Evolutionary conservation across 192 early-diverging fungal genomes (phyloP), one percentile per base, ranked within the genome.

Genomic region (Coemansia sp.): DNA sequence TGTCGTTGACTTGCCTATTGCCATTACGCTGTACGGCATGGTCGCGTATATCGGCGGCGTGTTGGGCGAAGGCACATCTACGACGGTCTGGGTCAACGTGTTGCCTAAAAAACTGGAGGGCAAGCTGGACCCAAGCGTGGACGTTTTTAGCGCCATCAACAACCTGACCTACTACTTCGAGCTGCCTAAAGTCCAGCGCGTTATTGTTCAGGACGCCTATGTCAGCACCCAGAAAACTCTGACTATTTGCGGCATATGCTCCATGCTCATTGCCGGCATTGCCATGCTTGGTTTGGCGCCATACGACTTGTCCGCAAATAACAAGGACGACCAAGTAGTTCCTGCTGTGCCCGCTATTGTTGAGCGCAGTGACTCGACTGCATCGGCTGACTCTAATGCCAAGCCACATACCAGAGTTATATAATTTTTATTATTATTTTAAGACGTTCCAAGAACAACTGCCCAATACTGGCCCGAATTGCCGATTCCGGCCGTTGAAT

Each of bases 161-260:
- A 76, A 76, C 46, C 36, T 76, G 4, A 76, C 72, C 5, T 76
- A 76, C 49, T 76, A 50, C 40, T 60, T 65, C 23, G 65, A 60
- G 54, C 53, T 76, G 36, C 65, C 65, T 14, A 61, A 57, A n/a
- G 72, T 64, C 54, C 72, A 76, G 60, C 60, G 60, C 3, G 53
- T 68, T 8, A 60, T 76, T 46, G 60, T 76, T 11, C 65, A 76
- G 48, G 54, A 64, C 25, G 65, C 50, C 13, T 76, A 76, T 43
- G 53, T 68, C 9, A 27, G 48, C 42, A 76, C 72, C 6, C 72
- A 76, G 22, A 51, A 50, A 37, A 61, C 65, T 11, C 51, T 76
- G 47, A 76, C 65, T 22, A 68, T 76, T 50, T 68, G 65, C 35
- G 72, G 72, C 5, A 76, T 76, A 33, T 68, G 65, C 40, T 53